phyloP scores from a whole-genome alignment of 352 stramenopile species.

The Phytophthora litchii region DNA sequence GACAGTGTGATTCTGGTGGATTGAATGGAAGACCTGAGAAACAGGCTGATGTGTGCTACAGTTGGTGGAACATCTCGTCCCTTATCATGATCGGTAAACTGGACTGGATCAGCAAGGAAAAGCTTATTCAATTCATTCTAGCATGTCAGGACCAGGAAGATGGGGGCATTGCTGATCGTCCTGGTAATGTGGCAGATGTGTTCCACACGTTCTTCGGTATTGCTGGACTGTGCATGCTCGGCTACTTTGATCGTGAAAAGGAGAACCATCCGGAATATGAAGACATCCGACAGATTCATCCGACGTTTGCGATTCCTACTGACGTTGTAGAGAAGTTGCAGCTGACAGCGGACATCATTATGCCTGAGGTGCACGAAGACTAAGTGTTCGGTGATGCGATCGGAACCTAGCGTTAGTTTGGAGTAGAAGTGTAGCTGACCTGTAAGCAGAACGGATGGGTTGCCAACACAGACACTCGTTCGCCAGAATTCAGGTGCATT shows the following conservation, averaged over 20 bases:
- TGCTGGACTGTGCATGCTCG: constrained; percentile 93
- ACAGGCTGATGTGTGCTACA: constrained; percentile 99
- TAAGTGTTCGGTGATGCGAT: constrained; percentile 10
- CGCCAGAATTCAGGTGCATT: constrained; percentile 32
- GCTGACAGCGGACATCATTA: constrained; percentile 79
- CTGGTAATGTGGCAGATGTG: constrained; percentile 96
- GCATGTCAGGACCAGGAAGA: constrained; percentile 97
- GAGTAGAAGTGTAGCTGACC: constrained; percentile 7
- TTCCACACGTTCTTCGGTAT: constrained; percentile 99
- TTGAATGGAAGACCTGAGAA: constrained; percentile 99
- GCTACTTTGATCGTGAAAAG: constrained; percentile 88
- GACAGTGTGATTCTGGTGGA: constrained; percentile 95
- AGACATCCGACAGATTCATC: constrained; percentile 91
- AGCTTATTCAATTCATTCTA: constrained; percentile 94
- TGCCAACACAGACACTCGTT: constrained; percentile 11
- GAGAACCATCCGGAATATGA: constrained; percentile 56
- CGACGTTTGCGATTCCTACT: constrained; percentile 95
- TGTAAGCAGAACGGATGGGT: constrained; percentile 15
- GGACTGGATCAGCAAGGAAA: constrained; percentile 96
- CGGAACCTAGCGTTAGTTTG: constrained; percentile 13
- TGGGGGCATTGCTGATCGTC: constrained; percentile 98
- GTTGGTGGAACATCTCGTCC: constrained; percentile 98
- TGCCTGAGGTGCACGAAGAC: constrained; percentile 22
- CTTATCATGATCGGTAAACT: constrained; percentile 95
- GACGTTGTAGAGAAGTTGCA: constrained; percentile 90